Evolutionary conservation across 768 basidiomycete genomes (phyloP), one percentile per base, ranked within the genome.

Genomic region (Infundibulicybe gibba): DNA sequence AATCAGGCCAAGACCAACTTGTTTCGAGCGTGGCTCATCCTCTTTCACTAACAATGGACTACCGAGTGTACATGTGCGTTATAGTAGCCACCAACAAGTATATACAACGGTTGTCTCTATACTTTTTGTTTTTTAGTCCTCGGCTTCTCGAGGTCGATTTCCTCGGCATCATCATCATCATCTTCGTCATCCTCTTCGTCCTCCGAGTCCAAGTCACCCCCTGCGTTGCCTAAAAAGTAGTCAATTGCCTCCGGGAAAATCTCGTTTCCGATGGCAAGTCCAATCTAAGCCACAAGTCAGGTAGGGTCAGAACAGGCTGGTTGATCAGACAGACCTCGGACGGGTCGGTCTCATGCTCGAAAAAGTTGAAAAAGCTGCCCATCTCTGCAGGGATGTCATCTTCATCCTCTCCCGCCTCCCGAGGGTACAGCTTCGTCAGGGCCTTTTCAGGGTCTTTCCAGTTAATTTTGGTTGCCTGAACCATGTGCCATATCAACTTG

Each of bases 281-380:
- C 90, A 56, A 90, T 71, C 90, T 92, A 63, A 47, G 49, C 37
- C 42, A 45, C 41, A 31, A 49, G 9, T 32, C 31, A 10, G 20
- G 16, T 41, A 49, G 43, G 6, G 40, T 25, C 34, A 50, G 34
- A 20, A 41, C 11, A 1, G 42, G 41, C 32, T 10, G 17, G 16
- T 10, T 47, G 43, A 42, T 16, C 48, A 66, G 25, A 25, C 80
- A 69, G 61, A 90, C 90, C 53, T 90, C 86, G 50, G 72, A 77
- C 12, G 79, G 75, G 59, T 91, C 90, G 33, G 69, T 59, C 10
- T 74, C 71, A 50, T 74, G 59, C 65, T 87, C 90, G 51, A 93
- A 91, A 60, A 87, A 85, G 69, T 91, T 90, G 77, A 93, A 93
- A 72, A 93, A 90, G 59, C 83, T 89, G 47, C 90, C 90, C 41